Conservation (phyloP, 2,329 filamentous ascomycete species). For the Ceratocystis albifundus region DNA sequence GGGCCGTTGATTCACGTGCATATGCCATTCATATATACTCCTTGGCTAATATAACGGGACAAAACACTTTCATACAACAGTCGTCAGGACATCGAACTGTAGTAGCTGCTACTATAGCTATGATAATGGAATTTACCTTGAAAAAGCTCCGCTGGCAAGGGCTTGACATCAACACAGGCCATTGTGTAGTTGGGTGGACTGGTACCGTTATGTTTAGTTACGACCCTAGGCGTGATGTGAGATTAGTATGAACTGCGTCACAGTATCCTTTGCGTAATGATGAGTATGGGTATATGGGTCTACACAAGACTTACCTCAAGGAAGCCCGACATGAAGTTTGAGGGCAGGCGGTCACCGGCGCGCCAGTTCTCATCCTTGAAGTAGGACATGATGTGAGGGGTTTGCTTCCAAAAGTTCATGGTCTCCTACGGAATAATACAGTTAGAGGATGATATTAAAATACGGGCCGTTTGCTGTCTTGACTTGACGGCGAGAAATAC, state of each 20-base stretch:
- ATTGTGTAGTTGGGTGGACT: slow-evolving; percentile 7
- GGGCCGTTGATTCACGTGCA: slow-evolving; percentile 10
- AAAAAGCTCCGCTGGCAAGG: slow-evolving; percentile 8
- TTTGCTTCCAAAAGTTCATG: slow-evolving; percentile 98
- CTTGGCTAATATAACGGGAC: neutral
- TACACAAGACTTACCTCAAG: slow-evolving; percentile 58
- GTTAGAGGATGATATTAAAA: neutral
- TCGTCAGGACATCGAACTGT: slow-evolving; percentile 12
- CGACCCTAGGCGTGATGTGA: slow-evolving; percentile 35
- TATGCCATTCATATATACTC: slow-evolving; percentile 1
- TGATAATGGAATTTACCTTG: slow-evolving; percentile 4
- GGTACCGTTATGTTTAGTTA: slow-evolving; percentile 36
- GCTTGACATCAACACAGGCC: neutral
- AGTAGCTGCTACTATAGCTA: slow-evolving; percentile 9
- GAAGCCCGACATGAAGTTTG: slow-evolving; percentile 88
- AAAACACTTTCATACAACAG: slow-evolving; percentile 12
- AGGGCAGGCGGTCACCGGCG: slow-evolving; percentile 67
- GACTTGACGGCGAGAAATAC: neutral
- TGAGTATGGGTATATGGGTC: neutral
- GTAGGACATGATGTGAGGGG: slow-evolving; percentile 90
- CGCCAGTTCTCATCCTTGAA: slow-evolving; percentile 74
- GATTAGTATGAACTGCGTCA: slow-evolving; percentile 13
- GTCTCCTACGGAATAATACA: slow-evolving; percentile 56
- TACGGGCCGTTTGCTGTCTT: neutral
- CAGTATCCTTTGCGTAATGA: no score